These are phyloP conservation scores for Echinosophora koreensis DNA, from an alignment of 306 rosid species.

Conservation along the genomic window DNA sequence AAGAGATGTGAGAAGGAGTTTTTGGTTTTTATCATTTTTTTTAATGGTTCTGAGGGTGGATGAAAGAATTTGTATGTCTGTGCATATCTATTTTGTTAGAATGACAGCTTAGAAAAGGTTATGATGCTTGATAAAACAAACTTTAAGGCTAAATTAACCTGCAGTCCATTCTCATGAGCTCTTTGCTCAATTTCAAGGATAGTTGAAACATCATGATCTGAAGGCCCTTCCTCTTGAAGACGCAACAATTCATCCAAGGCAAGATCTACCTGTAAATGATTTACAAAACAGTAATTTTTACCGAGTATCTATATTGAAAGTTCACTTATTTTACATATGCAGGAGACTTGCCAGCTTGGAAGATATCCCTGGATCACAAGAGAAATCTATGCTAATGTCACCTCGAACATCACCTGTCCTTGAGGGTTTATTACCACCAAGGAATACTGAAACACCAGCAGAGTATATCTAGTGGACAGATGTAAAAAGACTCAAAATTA, in stretches of 20 bases:
- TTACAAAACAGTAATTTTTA: conserved; percentile 45
- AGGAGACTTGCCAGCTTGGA: conserved; percentile 79
- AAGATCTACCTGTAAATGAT: conserved; percentile 76
- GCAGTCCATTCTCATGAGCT: conserved; percentile 96
- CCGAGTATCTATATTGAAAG: conserved; percentile 11
- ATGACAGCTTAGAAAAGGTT: conserved; percentile 31
- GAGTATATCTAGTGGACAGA: conserved; percentile 77
- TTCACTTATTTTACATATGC: conserved; percentile 30
- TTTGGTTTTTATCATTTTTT: conserved; percentile 24
- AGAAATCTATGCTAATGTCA: conserved; percentile 87
- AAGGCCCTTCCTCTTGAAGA: conserved; percentile 97
- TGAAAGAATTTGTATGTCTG: conserved; percentile 29
- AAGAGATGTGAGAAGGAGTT: conserved; percentile 5
- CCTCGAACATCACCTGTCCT: conserved; percentile 86
- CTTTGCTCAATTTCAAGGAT: conserved; percentile 95
- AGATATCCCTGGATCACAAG: conserved; percentile 94
- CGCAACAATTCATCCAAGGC: conserved; percentile 86
- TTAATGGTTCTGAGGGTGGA: conserved; percentile 5
- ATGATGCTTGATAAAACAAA: conserved; percentile 35
- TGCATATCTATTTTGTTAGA: conserved; percentile 20
- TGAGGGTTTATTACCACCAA: conserved; percentile 96
- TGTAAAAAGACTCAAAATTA: conserved; percentile 49
- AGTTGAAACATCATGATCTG: conserved; percentile 80
- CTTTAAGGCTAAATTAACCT: conserved; percentile 62
- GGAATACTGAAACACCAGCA: conserved; percentile 86